Percentiles rank a stretch among this genome's conserved stretches.
Evolutionary conservation across 139 green algal species (phyloP).

Genomic region (Micractinium conductrix): DNA sequence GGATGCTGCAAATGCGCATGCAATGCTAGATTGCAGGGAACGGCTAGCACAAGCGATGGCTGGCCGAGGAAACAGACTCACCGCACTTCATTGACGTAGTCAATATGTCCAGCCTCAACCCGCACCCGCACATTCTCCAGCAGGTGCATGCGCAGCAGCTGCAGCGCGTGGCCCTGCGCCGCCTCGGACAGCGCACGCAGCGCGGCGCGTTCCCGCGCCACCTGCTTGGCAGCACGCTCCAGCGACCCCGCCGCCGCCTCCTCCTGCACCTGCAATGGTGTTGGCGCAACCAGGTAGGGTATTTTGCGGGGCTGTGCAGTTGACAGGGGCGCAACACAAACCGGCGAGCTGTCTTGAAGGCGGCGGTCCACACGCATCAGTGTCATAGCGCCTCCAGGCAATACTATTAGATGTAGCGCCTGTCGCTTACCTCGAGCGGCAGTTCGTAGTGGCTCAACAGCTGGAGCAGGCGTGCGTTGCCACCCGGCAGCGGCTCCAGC

Average conservation of each 20-base stretch:
- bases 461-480: conserved; percentile 11
- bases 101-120: conserved; percentile 75
- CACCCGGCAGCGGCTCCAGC: conserved; percentile 12
- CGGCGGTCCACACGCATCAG: too few relatives aligned
- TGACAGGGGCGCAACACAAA: too few relatives aligned
- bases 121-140: conserved; percentile 69
- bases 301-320: too few relatives aligned
- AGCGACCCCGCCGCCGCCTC: conserved; percentile 1
- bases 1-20: too few relatives aligned
- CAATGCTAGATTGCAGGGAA: too few relatives aligned
- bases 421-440: neutral
- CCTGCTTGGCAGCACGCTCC: conserved; percentile 9
- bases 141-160: conserved; percentile 79
- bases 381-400: too few relatives aligned
- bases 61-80: too few relatives aligned
- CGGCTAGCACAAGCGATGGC: too few relatives aligned
- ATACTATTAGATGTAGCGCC: too few relatives aligned
- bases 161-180: conserved; percentile 20
- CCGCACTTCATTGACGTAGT: conserved; percentile 83
- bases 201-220: neutral
- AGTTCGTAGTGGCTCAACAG: conserved; percentile 18
- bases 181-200: conserved; percentile 17
- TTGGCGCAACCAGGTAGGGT: too few relatives aligned
- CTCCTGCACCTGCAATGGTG: neutral
- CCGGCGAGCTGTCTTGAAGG: too few relatives aligned